A percentile compares a stretch with the other conserved stretches of the same genome.
These are phyloP conservation scores for Metarhizium rileyi DNA, from an alignment of 2,329 filamentous ascomycete genomes.

Conservation along the genomic window DNA sequence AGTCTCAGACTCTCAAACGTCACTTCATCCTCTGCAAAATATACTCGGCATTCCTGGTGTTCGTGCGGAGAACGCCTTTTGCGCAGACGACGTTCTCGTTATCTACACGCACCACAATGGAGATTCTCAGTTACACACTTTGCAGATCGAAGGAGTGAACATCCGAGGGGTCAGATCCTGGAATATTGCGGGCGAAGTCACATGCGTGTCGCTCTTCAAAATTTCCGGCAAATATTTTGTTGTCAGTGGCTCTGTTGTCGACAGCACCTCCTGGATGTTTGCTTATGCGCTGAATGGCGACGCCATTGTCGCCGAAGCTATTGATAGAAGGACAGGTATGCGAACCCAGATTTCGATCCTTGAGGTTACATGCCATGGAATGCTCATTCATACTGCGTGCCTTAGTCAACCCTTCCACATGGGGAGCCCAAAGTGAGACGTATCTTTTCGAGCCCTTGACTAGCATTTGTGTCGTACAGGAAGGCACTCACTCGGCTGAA, in stretches of 20 bases:
- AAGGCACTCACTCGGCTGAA: constrained; percentile 16
- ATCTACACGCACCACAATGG: constrained; percentile 30
- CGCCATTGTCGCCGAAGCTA: constrained; percentile 9
- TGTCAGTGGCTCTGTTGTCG: constrained; percentile 24
- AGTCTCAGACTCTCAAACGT: constrained; percentile 26
- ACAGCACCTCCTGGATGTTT: constrained; percentile 23
- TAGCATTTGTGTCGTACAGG: constrained; percentile 29
- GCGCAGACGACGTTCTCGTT: constrained; percentile 28
- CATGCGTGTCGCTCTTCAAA: constrained; percentile 31
- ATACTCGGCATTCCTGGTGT: constrained; percentile 18
- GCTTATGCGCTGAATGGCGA: constrained; percentile 19
- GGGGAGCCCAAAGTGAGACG: neutral
- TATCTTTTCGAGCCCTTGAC: constrained; percentile 31
- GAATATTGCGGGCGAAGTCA: constrained; percentile 36
- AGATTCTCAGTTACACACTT: constrained; percentile 28
- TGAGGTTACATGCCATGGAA: neutral
- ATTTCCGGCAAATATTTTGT: constrained; percentile 18
- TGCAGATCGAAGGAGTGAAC: constrained; percentile 25
- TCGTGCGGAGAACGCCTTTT: constrained; percentile 32
- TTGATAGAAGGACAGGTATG: constrained; percentile 4
- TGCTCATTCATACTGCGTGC: neutral
- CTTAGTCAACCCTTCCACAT: neutral
- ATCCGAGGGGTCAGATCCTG: constrained; percentile 21
- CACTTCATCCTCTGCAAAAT: constrained; percentile 16
- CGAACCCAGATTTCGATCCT: neutral